A percentile compares a stretch with the other conserved stretches of the same genome.
Evolutionary conservation across 208 protist genomes (phyloP).

Genomic region (Phytomonas sp.): DNA sequence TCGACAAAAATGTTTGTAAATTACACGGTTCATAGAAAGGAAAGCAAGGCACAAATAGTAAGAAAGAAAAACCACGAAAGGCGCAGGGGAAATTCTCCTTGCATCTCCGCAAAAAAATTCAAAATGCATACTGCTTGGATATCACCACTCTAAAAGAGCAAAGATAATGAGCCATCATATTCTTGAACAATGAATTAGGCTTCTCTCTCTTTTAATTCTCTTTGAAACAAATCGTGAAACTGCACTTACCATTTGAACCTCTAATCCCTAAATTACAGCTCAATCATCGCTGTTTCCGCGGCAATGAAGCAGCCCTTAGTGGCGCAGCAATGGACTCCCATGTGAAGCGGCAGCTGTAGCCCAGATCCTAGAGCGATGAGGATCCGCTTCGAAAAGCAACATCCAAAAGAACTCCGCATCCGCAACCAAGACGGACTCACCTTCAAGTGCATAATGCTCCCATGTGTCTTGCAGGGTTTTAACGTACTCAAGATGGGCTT

Average conservation of each 20-base stretch:
- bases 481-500: background rate
- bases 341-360: background rate
- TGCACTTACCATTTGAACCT: background rate
- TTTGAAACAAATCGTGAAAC: background rate
- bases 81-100: background rate
- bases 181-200: background rate
- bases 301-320: background rate
- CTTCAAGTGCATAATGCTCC: background rate
- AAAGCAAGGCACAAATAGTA: background rate
- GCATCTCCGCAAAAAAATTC: background rate
- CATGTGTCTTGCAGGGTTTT: background rate
- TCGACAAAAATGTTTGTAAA: background rate
- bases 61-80: background rate
- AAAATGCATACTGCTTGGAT: background rate
- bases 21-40: background rate
- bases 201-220: background rate
- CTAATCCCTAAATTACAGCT: background rate
- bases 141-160: background rate
- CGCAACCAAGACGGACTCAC: background rate
- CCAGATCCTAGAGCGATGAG: slow-evolving; percentile 18
- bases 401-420: slow-evolving; percentile 9
- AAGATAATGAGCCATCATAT: background rate
- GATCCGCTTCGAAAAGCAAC: slow-evolving; percentile 14
- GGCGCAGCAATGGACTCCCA: background rate
- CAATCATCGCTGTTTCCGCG: background rate